phyloP scores from a whole-genome alignment of 306 rosid species.

The Heteromeles arbutifolia region DNA sequence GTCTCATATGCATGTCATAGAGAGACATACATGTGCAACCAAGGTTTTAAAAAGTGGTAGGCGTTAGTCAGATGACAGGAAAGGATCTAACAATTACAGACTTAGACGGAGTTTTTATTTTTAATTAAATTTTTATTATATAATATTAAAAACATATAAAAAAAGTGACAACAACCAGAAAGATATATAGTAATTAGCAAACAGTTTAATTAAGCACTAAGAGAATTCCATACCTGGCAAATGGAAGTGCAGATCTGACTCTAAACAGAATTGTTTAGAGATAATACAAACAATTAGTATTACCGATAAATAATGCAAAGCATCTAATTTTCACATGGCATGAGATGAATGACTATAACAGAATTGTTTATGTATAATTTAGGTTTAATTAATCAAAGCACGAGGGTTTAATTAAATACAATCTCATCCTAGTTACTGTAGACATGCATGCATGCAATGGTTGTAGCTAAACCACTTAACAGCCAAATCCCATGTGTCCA shows the following conservation, averaged over 20 bases:
- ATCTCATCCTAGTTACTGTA: not conserved
- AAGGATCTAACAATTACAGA: no score
- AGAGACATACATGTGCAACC: not conserved
- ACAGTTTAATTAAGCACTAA: not conserved
- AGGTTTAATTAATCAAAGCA: not conserved
- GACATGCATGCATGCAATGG: not conserved
- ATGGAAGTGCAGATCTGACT: slow-evolving; percentile 11
- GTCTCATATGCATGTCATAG: not conserved
- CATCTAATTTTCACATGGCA: not conserved
- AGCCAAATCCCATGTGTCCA: not conserved
- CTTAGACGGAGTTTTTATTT: no score
- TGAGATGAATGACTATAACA: not conserved
- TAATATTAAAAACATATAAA: no score
- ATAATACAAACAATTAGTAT: not conserved
- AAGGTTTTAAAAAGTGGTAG: no score
- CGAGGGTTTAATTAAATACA: not conserved
- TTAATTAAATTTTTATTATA: no score
- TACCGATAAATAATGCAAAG: not conserved
- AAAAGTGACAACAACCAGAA: not conserved
- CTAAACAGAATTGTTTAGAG: not conserved
- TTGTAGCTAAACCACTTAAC: not conserved
- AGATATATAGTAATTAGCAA: not conserved
- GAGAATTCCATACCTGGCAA: slow-evolving; percentile 1
- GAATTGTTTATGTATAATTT: not conserved
- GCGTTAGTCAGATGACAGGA: no score